phyloP scores from a whole-genome alignment of 495 filamentous ascomycete genomes.

The Aspergillus asperescens region DNA sequence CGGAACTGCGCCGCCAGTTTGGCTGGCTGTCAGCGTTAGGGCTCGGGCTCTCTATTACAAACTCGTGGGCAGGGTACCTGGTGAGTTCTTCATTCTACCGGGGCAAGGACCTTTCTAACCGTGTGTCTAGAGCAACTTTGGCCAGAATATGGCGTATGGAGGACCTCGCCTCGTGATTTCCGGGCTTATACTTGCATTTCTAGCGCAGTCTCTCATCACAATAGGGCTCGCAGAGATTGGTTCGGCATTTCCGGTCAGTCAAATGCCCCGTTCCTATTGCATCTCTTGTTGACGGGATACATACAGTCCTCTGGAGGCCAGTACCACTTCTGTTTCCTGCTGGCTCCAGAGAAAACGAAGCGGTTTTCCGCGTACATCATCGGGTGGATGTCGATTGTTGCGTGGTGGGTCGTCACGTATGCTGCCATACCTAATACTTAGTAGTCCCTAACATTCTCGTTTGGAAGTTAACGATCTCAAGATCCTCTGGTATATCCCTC shows the following conservation, averaged over 20 bases:
- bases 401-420: slow-evolving; percentile 33
- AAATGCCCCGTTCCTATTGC: not conserved
- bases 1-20: slow-evolving; percentile 28
- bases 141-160: slow-evolving; percentile 23
- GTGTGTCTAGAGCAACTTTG: slow-evolving; percentile 19
- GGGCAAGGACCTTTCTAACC: not conserved
- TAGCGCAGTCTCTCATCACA: slow-evolving; percentile 22
- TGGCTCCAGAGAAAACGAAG: slow-evolving; percentile 19
- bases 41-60: slow-evolving; percentile 33
- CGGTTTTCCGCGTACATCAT: slow-evolving; percentile 24
- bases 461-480: not conserved
- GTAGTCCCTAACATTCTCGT: not conserved
- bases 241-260: slow-evolving; percentile 23
- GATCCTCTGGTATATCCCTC: slow-evolving; percentile 24
- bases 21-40: slow-evolving; percentile 26
- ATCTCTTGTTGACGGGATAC: not conserved
- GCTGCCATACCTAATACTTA: not conserved
- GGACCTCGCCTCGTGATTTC: slow-evolving; percentile 15
- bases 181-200: slow-evolving; percentile 14
- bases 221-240: slow-evolving; percentile 25
- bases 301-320: slow-evolving; percentile 20
- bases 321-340: slow-evolving; percentile 31
- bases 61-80: slow-evolving; percentile 36
- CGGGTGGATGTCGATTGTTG: slow-evolving; percentile 36
- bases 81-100: too few relatives aligned